phyloP scores from a whole-genome alignment of 2,329 filamentous ascomycete species.

The Ophiostoma angusticollis region DNA sequence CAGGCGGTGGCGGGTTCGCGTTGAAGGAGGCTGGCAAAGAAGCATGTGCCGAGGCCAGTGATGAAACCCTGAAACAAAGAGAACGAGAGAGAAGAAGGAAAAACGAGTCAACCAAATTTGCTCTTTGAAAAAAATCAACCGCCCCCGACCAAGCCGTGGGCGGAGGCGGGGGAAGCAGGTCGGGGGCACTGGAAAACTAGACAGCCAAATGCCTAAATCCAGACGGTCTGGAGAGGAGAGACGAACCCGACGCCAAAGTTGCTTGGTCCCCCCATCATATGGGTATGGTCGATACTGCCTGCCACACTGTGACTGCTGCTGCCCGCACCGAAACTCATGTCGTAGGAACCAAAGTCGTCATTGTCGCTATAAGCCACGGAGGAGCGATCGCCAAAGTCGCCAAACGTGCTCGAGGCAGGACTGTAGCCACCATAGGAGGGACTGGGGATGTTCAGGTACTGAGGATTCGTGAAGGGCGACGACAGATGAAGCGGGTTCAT shows the following conservation, averaged over 20 bases:
- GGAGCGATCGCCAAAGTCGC: slow-evolving; percentile 20
- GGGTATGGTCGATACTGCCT: slow-evolving; percentile 25
- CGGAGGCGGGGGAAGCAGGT: slow-evolving; percentile 2
- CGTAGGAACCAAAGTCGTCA: slow-evolving; percentile 41
- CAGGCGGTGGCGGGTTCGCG: slow-evolving; percentile 31
- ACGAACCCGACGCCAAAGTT: slow-evolving; percentile 47
- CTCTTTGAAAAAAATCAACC: slow-evolving; percentile 15
- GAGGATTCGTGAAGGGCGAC: slow-evolving; percentile 39
- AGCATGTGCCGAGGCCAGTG: slow-evolving; percentile 9
- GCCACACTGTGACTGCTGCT: slow-evolving; percentile 4
- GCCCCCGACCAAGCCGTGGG: slow-evolving; percentile 1
- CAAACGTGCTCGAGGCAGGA: slow-evolving; percentile 49
- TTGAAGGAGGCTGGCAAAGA: slow-evolving; percentile 6
- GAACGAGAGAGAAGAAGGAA: slow-evolving; percentile 24
- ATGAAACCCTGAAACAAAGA: slow-evolving; percentile 22
- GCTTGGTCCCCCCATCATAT: slow-evolving; percentile 32
- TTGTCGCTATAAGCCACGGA: slow-evolving; percentile 50
- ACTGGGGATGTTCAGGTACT: slow-evolving; percentile 52
- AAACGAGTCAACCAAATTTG: slow-evolving; percentile 40
- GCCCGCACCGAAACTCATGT: slow-evolving; percentile 33
- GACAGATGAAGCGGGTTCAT: slow-evolving; percentile 44
- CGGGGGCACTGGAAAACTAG: slow-evolving; percentile 17
- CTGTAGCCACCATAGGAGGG: slow-evolving; percentile 48
- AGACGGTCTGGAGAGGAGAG: slow-evolving; percentile 49
- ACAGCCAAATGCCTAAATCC: slow-evolving; percentile 32